Evolutionary conservation across 169 alveolate species (phyloP), one percentile per base, ranked within the genome.

Genomic region (Eimeria necatrix): DNA sequence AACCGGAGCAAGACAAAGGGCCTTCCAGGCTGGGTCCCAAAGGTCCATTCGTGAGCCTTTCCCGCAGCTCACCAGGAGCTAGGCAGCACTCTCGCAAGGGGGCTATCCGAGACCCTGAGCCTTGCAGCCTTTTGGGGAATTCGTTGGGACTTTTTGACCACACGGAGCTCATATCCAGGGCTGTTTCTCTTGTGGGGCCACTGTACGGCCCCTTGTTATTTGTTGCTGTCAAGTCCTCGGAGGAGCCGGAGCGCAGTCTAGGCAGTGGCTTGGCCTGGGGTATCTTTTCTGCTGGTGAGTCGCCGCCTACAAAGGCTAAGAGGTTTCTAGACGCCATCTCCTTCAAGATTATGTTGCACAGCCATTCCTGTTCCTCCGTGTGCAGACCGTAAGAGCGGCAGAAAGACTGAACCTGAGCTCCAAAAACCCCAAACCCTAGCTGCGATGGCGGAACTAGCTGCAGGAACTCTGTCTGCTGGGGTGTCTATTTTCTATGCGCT

Each of bases 321-420:
- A 91, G 91, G 14, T 76, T 91, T 1, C 95, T 68, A n/a, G 85
- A 24, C 6, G 95, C 48, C 95, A 91, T 91, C 64, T 74, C 95
- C 61, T 91, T 68, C 60, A 91, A 32, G n/a, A 91, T 22, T 0
- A 91, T 84, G 91, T 59, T 64, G 18, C 51, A 59, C n/a, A 91
- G 68, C 95, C 95, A 91, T 71, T 91, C 91, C 52, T 83, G 90
- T 56, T 91, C 95, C 80, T 91, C 95, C 24, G 80, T 84, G 22
- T 76, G 91, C 56, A 91, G 71, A 24, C 91, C 85, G 80, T 91
- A 83, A 53, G 95, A 53, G 46, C 83, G 83, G 81, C 76, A 74
- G 71, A 91, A 91, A 22, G 90, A 73, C 20, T 85, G 74, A 6
- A 84, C 91, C 95, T 91, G 91, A 74, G 61, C 4, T 18, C 61